Conservation (phyloP, 2,329 filamentous ascomycete species). For the Aciculosporium take region DNA sequence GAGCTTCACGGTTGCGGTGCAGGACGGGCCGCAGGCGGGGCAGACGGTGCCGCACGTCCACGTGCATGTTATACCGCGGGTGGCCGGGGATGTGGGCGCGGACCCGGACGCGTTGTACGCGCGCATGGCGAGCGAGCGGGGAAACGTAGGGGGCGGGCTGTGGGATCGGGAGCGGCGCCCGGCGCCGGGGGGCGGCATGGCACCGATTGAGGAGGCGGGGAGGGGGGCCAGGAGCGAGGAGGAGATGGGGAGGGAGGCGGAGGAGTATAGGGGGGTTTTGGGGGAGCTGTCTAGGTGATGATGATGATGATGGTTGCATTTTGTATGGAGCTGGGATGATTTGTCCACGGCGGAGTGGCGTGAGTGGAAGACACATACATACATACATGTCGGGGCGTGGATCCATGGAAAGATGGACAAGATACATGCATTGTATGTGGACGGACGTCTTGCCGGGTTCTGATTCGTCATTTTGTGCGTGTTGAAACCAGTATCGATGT, state of each 20-base stretch:
- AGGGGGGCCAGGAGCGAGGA: slow-evolving; percentile 52
- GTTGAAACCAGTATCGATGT: too few species aligned
- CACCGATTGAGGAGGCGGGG: slow-evolving; percentile 55
- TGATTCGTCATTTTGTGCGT: too few species aligned
- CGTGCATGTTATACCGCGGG: slow-evolving; percentile 75
- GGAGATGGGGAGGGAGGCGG: slow-evolving; percentile 71
- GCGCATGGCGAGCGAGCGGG: slow-evolving; percentile 69
- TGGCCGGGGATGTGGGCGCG: slow-evolving; percentile 31
- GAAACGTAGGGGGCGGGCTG: slow-evolving; percentile 62
- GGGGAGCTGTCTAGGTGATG: slow-evolving; percentile 23
- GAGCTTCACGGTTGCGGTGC: slow-evolving; percentile 86
- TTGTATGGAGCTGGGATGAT: too few species aligned
- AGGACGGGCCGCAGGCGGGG: slow-evolving; percentile 79
- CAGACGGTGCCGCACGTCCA: slow-evolving; percentile 93
- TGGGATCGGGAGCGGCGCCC: slow-evolving; percentile 37
- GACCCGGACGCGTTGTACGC: slow-evolving; percentile 61
- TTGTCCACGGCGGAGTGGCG: too few species aligned
- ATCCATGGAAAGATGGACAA: too few species aligned
- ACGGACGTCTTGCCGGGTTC: too few species aligned
- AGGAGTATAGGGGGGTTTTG: slow-evolving; percentile 42
- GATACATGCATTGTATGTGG: too few species aligned
- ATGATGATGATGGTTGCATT: too few species aligned
- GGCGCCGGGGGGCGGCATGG: slow-evolving; percentile 42
- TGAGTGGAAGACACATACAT: too few species aligned
- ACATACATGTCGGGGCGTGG: too few species aligned